phyloP scores from a whole-genome alignment of 768 basidiomycete genomes.

The Amanita thiersii region DNA sequence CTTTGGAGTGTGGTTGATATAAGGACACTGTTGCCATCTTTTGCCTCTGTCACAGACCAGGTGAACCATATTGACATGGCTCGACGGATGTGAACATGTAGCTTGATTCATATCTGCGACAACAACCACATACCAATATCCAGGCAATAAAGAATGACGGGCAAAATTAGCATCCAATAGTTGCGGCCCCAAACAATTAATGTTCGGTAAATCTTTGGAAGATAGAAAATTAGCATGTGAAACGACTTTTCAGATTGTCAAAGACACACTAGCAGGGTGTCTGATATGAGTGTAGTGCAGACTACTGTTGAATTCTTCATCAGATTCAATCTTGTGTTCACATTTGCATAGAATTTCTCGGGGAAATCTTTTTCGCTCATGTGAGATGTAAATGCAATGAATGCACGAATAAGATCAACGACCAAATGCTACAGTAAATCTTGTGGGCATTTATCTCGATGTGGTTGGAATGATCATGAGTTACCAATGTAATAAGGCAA shows the following conservation, averaged over 20 bases:
- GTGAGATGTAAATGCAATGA: slow-evolving; percentile 1
- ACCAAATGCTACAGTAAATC: slow-evolving; percentile 4
- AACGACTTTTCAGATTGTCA: neutral
- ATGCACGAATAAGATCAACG: slow-evolving; percentile 1
- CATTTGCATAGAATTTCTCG: slow-evolving; percentile 1
- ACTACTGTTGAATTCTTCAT: slow-evolving; percentile 3
- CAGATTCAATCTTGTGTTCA: slow-evolving; percentile 3
- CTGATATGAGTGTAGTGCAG: slow-evolving; percentile 2
- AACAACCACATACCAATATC: neutral
- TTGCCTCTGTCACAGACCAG: slow-evolving; percentile 1
- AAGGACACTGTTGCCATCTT: slow-evolving; percentile 3
- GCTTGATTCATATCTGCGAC: too few species aligned
- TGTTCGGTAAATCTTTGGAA: slow-evolving; percentile 5
- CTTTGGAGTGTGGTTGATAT: neutral
- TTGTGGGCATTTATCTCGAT: neutral
- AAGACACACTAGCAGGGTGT: slow-evolving; percentile 1
- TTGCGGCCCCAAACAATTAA: slow-evolving; percentile 5
- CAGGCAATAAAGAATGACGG: neutral
- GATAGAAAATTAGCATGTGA: neutral
- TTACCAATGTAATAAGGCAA: slow-evolving; percentile 1
- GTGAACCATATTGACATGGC: slow-evolving; percentile 5
- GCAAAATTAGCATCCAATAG: slow-evolving; percentile 1
- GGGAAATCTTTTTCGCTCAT: neutral
- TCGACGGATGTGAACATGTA: neutral
- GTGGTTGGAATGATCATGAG: neutral